phyloP scores from a whole-genome alignment of 805 yeast genomes.

The Candida rishiriensis region DNA sequence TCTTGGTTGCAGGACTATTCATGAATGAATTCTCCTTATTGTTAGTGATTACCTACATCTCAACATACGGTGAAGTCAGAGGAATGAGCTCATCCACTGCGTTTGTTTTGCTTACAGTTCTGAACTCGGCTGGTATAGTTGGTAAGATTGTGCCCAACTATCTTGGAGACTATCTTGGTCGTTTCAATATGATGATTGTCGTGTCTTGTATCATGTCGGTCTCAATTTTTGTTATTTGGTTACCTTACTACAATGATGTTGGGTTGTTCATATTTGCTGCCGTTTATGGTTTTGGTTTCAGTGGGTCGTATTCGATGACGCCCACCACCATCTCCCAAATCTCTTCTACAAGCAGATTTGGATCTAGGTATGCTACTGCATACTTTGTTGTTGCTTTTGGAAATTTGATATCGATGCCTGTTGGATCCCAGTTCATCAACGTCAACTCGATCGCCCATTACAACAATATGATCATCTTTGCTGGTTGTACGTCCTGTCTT shows the following conservation, averaged over 20 bases:
- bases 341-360: slow-evolving; percentile 55
- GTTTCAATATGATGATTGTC: slow-evolving; percentile 47
- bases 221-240: slow-evolving; percentile 53
- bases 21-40: slow-evolving; percentile 47
- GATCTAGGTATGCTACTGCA: slow-evolving; percentile 65
- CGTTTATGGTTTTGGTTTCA: slow-evolving; percentile 47
- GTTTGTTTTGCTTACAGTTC: slow-evolving; percentile 43
- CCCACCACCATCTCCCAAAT: slow-evolving; percentile 62
- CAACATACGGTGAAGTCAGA: slow-evolving; percentile 48
- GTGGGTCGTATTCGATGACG: slow-evolving; percentile 55
- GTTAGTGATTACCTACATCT: slow-evolving; percentile 44
- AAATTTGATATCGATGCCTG: slow-evolving; percentile 42
- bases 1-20: slow-evolving; percentile 38
- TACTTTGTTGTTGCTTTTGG: slow-evolving; percentile 54
- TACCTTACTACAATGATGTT: slow-evolving; percentile 43
- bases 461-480: slow-evolving; percentile 24
- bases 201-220: slow-evolving; percentile 43
- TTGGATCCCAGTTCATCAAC: slow-evolving; percentile 44
- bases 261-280: slow-evolving; percentile 49
- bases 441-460: slow-evolving; percentile 16
- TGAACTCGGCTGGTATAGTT: slow-evolving; percentile 42
- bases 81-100: slow-evolving; percentile 41
- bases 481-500: slow-evolving; percentile 18
- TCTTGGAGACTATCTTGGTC: slow-evolving; percentile 37
- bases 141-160: slow-evolving; percentile 29